Conservation (phyloP, 176 grass and related monocot species). For the Lolium perenne region DNA sequence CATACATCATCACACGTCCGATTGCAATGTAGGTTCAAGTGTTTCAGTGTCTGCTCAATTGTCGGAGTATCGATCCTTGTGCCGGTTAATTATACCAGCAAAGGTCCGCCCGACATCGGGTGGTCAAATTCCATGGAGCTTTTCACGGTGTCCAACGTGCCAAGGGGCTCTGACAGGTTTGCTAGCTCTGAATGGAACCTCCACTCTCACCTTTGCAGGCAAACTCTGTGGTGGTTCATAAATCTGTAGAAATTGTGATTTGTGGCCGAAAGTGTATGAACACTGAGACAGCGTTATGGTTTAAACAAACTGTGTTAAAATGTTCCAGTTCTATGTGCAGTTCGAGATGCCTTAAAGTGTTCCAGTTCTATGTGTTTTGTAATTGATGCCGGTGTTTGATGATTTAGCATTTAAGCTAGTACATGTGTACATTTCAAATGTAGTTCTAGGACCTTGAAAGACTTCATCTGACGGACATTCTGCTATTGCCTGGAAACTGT, state of each 20-base stretch:
- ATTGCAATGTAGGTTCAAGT: slow-evolving; percentile 57
- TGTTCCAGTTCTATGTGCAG: no score
- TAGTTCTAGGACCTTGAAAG: background rate
- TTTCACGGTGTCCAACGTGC: slow-evolving; percentile 78
- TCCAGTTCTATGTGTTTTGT: background rate
- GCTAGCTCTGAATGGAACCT: background rate
- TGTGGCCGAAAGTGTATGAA: background rate
- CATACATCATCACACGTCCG: background rate
- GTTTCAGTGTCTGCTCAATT: slow-evolving; percentile 78
- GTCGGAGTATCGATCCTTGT: slow-evolving; percentile 73
- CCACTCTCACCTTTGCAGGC: background rate
- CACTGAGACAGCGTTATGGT: background rate
- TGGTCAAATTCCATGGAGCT: slow-evolving; percentile 75
- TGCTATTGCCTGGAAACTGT: background rate
- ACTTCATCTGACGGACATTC: background rate
- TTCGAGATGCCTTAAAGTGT: background rate
- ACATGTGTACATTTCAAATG: background rate
- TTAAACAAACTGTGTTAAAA: background rate
- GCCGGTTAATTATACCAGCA: slow-evolving; percentile 71
- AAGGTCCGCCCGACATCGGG: slow-evolving; percentile 19
- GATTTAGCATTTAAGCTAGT: background rate
- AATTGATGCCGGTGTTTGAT: background rate
- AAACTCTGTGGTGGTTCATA: background rate
- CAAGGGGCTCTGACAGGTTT: slow-evolving; percentile 70
- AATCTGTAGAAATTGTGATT: background rate